Base-by-base conservation (phyloP, 2,329 filamentous ascomycete genomes). In the Ophiosphaerella herpotricha region DNA sequence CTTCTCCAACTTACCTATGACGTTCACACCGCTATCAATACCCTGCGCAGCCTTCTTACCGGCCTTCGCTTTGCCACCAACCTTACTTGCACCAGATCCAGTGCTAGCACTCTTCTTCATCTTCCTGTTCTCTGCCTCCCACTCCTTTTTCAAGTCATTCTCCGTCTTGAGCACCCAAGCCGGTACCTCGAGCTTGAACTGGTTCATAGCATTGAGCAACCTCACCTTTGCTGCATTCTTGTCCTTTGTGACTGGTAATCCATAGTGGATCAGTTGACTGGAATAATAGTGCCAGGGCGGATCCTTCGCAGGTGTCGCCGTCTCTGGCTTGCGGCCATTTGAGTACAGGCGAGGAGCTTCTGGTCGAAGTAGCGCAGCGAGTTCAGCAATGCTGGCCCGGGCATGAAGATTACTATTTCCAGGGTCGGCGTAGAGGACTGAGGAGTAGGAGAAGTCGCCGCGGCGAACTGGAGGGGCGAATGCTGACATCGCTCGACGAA, bases 181-280 rank as follows among this genome's bases (percentile, higher is more conserved):
- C 0, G 84, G 84, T 3, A 86, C 77, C 0, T 70, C 66, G 5
- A 87, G 64, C 2, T 68, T 71, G 1, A 75, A 77, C 2, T 67
- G 68, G 32, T 79, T 81, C 50, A 85, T 63, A 7, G 83, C 82
- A 54, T 84, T 80, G n/a, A 81, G 75, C 13, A 88, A 70, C 2
- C 84, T 74, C 72, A 84, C 79, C 48, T 83, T 82, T 8, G 84
- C 83, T 0, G 79, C 77, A 18, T 81, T 78, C 68, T 86, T 86
- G 38, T 77, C 77, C 60, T 83, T 84, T 14, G 81, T 83, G 0
- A 78, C 76, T 6, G 73, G 74, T 0, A 87, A 74, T 1, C 82
- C 84, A 68, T 86, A 87, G 68, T 87, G 85, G 4, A 84, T 68
- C 9, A 86, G 75, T 54, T 87, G 83, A 0, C 84, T 83, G 54